A percentile compares a stretch with the other conserved stretches of the same genome.
Conservation (phyloP, 495 filamentous ascomycete species). For the Darksidea phi region DNA sequence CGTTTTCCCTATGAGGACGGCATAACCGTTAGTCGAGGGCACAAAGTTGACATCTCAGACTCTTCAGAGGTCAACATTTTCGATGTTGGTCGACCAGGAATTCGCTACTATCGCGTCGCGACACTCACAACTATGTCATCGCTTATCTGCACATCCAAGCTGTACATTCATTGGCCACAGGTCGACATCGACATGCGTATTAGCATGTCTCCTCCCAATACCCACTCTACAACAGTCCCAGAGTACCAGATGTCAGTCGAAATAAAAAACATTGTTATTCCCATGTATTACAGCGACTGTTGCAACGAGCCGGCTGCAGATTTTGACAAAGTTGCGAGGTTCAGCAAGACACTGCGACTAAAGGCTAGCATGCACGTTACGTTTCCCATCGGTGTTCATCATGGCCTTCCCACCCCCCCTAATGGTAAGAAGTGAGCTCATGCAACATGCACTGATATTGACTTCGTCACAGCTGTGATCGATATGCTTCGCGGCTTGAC, state of each 20-base stretch:
- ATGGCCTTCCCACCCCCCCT: constrained; percentile 7
- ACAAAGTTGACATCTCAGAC: constrained; percentile 1
- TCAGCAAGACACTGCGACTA: constrained; percentile 11
- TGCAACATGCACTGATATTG: not conserved
- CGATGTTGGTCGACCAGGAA: constrained; percentile 8
- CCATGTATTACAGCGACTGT: constrained; percentile 16
- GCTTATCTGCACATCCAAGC: constrained; percentile 4
- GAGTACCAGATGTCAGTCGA: constrained; percentile 8
- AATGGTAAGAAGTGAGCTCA: constrained; percentile 1
- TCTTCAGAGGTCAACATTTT: constrained; percentile 8
- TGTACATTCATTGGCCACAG: constrained; percentile 18
- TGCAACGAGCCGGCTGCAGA: constrained; percentile 13
- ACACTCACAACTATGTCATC: not conserved
- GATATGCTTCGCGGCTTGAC: constrained; percentile 18
- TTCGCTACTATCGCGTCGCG: constrained; percentile 11
- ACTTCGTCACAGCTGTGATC: constrained; percentile 8
- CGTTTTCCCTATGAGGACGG: constrained; percentile 23
- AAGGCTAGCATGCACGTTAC: constrained; percentile 7
- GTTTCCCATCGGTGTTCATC: constrained; percentile 12
- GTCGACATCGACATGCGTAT: constrained; percentile 16
- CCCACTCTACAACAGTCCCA: not conserved
- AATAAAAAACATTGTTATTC: constrained; percentile 7
- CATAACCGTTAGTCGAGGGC: constrained; percentile 2
- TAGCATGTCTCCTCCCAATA: not conserved
- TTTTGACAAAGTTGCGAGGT: constrained; percentile 5